Conservation (phyloP, 805 yeast species). For the Suhomyces prunicola region DNA sequence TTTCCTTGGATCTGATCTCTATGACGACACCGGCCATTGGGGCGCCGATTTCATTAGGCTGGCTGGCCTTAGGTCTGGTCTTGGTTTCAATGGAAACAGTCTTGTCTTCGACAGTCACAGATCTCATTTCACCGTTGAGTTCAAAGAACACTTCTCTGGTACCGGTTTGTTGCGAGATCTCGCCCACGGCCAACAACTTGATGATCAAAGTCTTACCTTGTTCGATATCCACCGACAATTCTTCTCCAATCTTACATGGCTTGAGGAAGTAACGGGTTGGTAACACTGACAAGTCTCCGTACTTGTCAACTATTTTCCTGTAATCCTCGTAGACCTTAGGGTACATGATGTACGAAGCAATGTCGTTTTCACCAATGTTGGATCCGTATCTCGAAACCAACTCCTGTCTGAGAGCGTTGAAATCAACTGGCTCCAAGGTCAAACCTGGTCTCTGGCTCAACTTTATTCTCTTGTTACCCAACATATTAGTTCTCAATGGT, state of each 20-base stretch:
- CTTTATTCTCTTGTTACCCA: slow-evolving; percentile 89
- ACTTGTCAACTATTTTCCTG: slow-evolving; percentile 68
- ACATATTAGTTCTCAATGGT: slow-evolving; percentile 89
- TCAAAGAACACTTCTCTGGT: slow-evolving; percentile 95
- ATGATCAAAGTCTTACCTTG: slow-evolving; percentile 91
- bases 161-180: slow-evolving; percentile 80
- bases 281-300: slow-evolving; percentile 89
- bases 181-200: slow-evolving; percentile 91
- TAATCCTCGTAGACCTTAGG: slow-evolving; percentile 94
- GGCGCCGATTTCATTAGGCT: slow-evolving; percentile 92
- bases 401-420: slow-evolving; percentile 68
- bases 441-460: slow-evolving; percentile 90
- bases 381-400: slow-evolving; percentile 74
- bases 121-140: slow-evolving; percentile 97
- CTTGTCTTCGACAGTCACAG: slow-evolving; percentile 87
- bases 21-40: slow-evolving; percentile 99
- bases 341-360: slow-evolving; percentile 96
- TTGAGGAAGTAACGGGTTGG: slow-evolving; percentile 91
- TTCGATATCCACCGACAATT: slow-evolving; percentile 84
- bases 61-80: slow-evolving; percentile 88
- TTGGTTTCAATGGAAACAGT: slow-evolving; percentile 80
- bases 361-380: slow-evolving; percentile 72
- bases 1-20: slow-evolving; percentile 87
- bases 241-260: slow-evolving; percentile 85
- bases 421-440: slow-evolving; percentile 79